A percentile compares a stretch with the other conserved stretches of the same genome.
These are phyloP conservation scores for Trametes polyzona DNA, from an alignment of 1,284 basidiomycete species.

Conservation along the genomic window DNA sequence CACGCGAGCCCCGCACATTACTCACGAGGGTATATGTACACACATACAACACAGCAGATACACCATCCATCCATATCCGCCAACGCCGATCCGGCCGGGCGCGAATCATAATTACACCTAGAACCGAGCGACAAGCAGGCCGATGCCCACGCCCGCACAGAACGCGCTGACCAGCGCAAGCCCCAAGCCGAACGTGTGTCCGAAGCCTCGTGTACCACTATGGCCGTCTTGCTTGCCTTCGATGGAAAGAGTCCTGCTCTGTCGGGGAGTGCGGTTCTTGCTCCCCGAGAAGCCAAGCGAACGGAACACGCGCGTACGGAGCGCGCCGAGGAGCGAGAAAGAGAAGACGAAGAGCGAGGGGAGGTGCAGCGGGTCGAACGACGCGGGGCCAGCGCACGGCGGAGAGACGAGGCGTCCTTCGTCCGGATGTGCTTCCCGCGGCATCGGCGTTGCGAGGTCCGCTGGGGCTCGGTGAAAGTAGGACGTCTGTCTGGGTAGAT, in stretches of 20 bases:
- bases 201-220: conserved; percentile 26
- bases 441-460: not conserved
- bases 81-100: not conserved
- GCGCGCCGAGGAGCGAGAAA: conserved; percentile 46
- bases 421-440: not conserved
- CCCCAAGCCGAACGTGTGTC: conserved; percentile 31
- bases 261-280: not conserved
- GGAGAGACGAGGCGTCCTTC: conserved; percentile 16
- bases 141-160: conserved; percentile 42
- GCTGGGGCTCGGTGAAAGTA: not conserved
- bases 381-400: conserved; percentile 24
- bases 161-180: conserved; percentile 38
- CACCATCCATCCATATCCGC: too few relatives aligned
- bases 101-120: not conserved
- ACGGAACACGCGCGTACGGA: conserved; percentile 29
- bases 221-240: not conserved
- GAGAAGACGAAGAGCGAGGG: conserved; percentile 51
- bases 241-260: not conserved
- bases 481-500: conserved; percentile 1
- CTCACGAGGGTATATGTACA: too few relatives aligned
- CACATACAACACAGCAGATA: too few relatives aligned
- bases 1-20: too few relatives aligned
- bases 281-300: conserved; percentile 8
- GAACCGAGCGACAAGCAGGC: conserved; percentile 27
- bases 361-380: conserved; percentile 53